phyloP scores from a whole-genome alignment of 2,329 filamentous ascomycete genomes.

The Proliferodiscus dingleyae region DNA sequence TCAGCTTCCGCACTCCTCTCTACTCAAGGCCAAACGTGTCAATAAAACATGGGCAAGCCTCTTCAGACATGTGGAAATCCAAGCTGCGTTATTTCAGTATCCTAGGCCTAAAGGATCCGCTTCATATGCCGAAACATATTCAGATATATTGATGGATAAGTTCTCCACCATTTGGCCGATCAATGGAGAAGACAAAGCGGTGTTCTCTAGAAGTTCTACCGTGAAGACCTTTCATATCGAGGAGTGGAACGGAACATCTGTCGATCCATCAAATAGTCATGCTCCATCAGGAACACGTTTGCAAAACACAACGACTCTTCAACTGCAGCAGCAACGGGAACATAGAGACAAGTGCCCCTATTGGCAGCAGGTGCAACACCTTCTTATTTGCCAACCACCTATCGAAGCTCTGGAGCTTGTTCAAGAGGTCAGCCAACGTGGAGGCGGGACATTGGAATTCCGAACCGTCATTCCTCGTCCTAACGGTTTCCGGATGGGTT shows the following conservation, averaged over 20 bases:
- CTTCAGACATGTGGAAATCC: slow-evolving; percentile 5
- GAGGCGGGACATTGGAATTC: slow-evolving; percentile 5
- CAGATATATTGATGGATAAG: slow-evolving; percentile 8
- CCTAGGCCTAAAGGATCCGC: slow-evolving; percentile 8
- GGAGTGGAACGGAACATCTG: slow-evolving; percentile 3
- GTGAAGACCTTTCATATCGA: slow-evolving; percentile 3
- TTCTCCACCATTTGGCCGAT: slow-evolving; percentile 6
- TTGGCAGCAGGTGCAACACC: slow-evolving; percentile 11
- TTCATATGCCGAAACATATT: slow-evolving; percentile 7
- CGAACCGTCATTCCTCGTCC: slow-evolving; percentile 3
- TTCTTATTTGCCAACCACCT: slow-evolving; percentile 11
- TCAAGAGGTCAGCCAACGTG: slow-evolving; percentile 5
- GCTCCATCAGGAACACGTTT: slow-evolving; percentile 3
- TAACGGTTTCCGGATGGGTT: slow-evolving; percentile 8
- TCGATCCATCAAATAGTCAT: slow-evolving; percentile 7
- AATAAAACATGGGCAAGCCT: slow-evolving; percentile 6
- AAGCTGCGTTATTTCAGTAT: slow-evolving; percentile 7
- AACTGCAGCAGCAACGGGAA: not conserved
- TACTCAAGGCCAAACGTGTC: slow-evolving; percentile 7
- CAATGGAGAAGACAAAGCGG: not conserved
- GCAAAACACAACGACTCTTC: slow-evolving; percentile 4
- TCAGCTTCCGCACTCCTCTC: slow-evolving; percentile 8
- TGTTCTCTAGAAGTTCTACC: not conserved
- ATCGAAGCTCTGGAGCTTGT: slow-evolving; percentile 12
- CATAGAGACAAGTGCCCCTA: not conserved